Percentiles rank a stretch among this genome's conserved stretches.
These are phyloP conservation scores for Rhynchospora tenuis DNA, from an alignment of 176 grass and related monocot genomes.

Conservation along the genomic window DNA sequence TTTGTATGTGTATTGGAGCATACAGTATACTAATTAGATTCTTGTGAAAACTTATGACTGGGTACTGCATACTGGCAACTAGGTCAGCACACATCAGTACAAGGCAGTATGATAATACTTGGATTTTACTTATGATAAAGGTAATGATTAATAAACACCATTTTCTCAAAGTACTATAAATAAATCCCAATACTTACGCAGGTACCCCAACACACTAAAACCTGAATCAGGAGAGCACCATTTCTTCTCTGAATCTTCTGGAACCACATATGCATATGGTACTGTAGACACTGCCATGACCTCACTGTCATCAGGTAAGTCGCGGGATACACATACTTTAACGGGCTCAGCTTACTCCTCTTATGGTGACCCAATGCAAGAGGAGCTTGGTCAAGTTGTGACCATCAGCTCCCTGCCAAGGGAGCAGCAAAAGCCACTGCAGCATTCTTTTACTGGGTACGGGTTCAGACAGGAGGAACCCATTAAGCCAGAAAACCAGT, in stretches of 20 bases:
- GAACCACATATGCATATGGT: conserved; percentile 54
- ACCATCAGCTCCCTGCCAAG: conserved; percentile 63
- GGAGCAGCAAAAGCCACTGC: conserved; percentile 54
- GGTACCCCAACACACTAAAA: conserved; percentile 62
- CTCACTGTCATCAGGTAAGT: conserved; percentile 41
- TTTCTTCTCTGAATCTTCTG: conserved; percentile 73
- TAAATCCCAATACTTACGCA: conserved; percentile 19
- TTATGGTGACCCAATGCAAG: conserved; percentile 48
- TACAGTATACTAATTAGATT: not conserved
- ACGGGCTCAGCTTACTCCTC: conserved; percentile 44
- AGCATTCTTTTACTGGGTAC: conserved; percentile 36
- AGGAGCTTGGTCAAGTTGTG: conserved; percentile 54
- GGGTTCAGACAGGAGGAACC: conserved; percentile 34
- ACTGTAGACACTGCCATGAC: conserved; percentile 37
- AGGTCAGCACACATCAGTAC: not conserved
- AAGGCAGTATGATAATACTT: not conserved
- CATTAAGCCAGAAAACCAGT: conserved; percentile 72
- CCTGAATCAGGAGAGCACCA: conserved; percentile 50
- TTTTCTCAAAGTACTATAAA: not conserved
- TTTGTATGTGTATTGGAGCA: not conserved
- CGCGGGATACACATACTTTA: conserved; percentile 37
- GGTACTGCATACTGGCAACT: not conserved
- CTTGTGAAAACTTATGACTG: not conserved
- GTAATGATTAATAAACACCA: not conserved
- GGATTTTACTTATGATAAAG: not conserved